Evolutionary conservation across 331 rosid species (phyloP).

Genomic region (Stylosanthes scabra): DNA sequence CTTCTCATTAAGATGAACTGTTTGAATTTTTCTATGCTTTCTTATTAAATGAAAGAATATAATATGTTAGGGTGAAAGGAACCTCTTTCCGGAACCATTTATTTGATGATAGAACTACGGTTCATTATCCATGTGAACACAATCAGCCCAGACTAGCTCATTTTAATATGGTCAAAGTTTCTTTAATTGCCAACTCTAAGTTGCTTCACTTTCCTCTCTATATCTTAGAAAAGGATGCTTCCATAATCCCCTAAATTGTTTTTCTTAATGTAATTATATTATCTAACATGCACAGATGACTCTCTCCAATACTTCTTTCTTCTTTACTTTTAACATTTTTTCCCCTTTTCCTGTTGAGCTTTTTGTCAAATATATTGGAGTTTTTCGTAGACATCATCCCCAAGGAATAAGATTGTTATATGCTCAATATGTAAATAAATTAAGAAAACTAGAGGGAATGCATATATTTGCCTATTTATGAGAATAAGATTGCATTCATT

Average conservation of each 20-base stretch:
- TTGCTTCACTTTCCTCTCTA: background rate
- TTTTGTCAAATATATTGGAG: background rate
- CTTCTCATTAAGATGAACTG: conserved; percentile 26
- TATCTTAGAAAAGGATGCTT: conserved; percentile 15
- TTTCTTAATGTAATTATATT: conserved; percentile 9
- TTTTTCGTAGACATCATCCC: background rate
- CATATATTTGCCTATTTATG: background rate
- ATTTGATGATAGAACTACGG: conserved; percentile 1
- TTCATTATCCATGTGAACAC: conserved; percentile 16
- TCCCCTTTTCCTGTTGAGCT: conserved; percentile 2
- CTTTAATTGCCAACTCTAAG: background rate
- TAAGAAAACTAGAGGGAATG: conserved; percentile 15
- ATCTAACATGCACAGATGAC: background rate
- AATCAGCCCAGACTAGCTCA: background rate
- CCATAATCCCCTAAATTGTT: background rate
- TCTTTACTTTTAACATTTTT: conserved; percentile 15
- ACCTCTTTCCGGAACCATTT: conserved; percentile 9
- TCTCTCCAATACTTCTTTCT: background rate
- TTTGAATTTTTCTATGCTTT: conserved; percentile 19
- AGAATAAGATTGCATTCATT: conserved; percentile 16
- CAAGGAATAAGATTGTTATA: conserved; percentile 9
- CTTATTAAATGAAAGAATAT: conserved; percentile 4
- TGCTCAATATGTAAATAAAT: background rate
- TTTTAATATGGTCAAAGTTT: conserved; percentile 10
- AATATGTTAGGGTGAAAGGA: conserved; percentile 5